These are phyloP conservation scores for Primulina tabacum DNA, from an alignment of 257 asterid genomes.

Conservation along the genomic window DNA sequence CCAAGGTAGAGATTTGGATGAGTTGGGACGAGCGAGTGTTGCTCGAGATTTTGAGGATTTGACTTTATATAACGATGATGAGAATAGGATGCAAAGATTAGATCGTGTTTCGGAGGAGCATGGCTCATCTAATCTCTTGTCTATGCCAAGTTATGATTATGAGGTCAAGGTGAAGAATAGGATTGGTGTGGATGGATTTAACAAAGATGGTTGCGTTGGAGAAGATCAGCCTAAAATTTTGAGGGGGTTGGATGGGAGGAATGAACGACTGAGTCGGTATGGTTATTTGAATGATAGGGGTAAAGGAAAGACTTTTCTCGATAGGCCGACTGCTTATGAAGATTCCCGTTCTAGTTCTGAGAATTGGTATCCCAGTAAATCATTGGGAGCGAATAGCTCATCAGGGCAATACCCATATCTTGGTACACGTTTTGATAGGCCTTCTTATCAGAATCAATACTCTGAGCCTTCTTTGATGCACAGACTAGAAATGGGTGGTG, in stretches of 20 bases:
- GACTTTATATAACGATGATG: constrained; percentile 22
- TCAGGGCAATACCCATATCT: constrained; percentile 31
- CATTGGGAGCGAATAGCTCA: constrained; percentile 31
- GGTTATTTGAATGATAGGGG: constrained; percentile 50
- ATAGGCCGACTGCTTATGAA: constrained; percentile 37
- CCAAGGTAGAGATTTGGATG: constrained; percentile 26
- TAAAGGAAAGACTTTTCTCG: constrained; percentile 44
- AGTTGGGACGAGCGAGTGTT: constrained; percentile 25
- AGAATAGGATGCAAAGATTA: constrained; percentile 23
- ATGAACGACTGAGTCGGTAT: constrained; percentile 49
- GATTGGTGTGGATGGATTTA: constrained; percentile 31
- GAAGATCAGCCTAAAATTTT: constrained; percentile 63
- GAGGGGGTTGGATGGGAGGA: constrained; percentile 66
- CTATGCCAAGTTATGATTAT: constrained; percentile 32
- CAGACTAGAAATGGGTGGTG: constrained; percentile 44
- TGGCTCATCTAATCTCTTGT: constrained; percentile 35
- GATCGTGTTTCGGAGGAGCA: constrained; percentile 30
- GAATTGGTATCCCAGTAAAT: constrained; percentile 38
- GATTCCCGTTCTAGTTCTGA: constrained; percentile 46
- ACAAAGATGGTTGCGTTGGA: constrained; percentile 32
- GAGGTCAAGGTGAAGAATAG: constrained; percentile 32
- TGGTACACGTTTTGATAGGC: constrained; percentile 33
- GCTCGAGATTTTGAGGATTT: constrained; percentile 30
- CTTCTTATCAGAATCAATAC: constrained; percentile 37
- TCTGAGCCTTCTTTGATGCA: constrained; percentile 35